These are phyloP conservation scores for Xylaria arbuscula DNA, from an alignment of 2,329 filamentous ascomycete species.

Conservation along the genomic window DNA sequence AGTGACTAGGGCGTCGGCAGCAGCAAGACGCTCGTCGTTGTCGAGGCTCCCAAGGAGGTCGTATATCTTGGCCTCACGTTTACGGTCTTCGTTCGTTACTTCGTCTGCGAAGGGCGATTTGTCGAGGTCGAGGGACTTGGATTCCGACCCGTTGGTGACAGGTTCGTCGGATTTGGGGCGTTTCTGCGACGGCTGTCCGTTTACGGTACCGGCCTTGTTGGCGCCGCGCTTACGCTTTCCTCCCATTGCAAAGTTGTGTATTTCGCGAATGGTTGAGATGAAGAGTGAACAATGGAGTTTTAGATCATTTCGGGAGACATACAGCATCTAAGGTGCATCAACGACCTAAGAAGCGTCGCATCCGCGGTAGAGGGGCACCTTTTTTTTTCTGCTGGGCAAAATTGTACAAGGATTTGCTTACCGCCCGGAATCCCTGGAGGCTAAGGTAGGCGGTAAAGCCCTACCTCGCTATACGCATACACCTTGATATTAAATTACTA, in stretches of 20 bases:
- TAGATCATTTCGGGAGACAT: not conserved
- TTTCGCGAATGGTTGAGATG: not conserved
- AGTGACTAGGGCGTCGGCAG: slow-evolving; percentile 68
- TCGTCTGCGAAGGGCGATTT: slow-evolving; percentile 64
- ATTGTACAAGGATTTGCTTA: slow-evolving; percentile 17
- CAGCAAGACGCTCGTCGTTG: slow-evolving; percentile 64
- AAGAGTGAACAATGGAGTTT: not conserved
- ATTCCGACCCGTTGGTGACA: slow-evolving; percentile 38
- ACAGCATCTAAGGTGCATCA: not conserved
- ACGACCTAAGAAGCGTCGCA: slow-evolving; percentile 1
- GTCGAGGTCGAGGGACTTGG: slow-evolving; percentile 49
- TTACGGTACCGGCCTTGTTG: slow-evolving; percentile 46
- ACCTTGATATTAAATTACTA: not conserved
- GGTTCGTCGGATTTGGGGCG: slow-evolving; percentile 51
- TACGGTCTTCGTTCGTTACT: slow-evolving; percentile 63
- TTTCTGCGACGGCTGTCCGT: slow-evolving; percentile 52
- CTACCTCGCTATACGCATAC: not conserved
- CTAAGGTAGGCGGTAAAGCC: slow-evolving; percentile 26
- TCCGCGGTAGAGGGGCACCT: slow-evolving; percentile 23
- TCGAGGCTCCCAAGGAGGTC: slow-evolving; percentile 71
- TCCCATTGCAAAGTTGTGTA: slow-evolving; percentile 49
- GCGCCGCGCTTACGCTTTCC: slow-evolving; percentile 57
- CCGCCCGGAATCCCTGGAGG: not conserved
- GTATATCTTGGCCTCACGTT: slow-evolving; percentile 69
- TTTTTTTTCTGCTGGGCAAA: slow-evolving; percentile 38